Conservation (phyloP, 2,329 filamentous ascomycete genomes). For the Talaromyces sp. region DNA sequence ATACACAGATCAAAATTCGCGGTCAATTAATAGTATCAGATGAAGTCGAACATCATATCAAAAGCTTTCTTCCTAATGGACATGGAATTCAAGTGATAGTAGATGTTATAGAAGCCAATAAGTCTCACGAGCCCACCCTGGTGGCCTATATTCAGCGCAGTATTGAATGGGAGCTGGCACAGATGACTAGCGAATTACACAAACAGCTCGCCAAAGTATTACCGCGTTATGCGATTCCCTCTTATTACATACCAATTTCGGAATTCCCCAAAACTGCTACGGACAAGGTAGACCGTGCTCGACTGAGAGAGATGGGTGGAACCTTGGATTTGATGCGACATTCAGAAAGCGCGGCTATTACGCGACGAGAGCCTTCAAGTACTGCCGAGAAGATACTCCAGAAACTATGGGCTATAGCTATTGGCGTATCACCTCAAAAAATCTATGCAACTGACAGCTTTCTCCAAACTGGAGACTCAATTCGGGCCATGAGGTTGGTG, state of each 20-base stretch:
- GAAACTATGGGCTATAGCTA: slow-evolving; percentile 15
- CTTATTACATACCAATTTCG: slow-evolving; percentile 14
- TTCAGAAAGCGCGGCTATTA: neutral
- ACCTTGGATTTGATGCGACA: neutral
- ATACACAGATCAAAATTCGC: slow-evolving; percentile 33
- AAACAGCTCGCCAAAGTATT: slow-evolving; percentile 3
- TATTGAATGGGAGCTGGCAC: neutral
- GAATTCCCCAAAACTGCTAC: slow-evolving; percentile 11
- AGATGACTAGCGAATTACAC: neutral
- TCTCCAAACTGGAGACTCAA: slow-evolving; percentile 29
- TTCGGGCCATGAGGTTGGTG: slow-evolving; percentile 29
- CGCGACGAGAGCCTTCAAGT: neutral
- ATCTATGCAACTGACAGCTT: slow-evolving; percentile 27
- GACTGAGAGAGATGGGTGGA: neutral
- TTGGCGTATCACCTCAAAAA: slow-evolving; percentile 37
- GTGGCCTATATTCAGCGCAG: slow-evolving; percentile 7
- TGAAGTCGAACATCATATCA: slow-evolving; percentile 27
- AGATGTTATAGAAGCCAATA: neutral
- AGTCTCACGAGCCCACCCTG: neutral
- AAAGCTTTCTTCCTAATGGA: neutral
- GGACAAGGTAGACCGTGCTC: slow-evolving; percentile 6
- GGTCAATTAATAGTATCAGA: slow-evolving; percentile 35
- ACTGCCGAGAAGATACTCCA: slow-evolving; percentile 4
- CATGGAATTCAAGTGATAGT: neutral
- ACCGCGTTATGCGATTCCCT: slow-evolving; percentile 16